Evolutionary conservation across 2,329 filamentous ascomycete genomes (phyloP).

Genomic region (Pleurostoma richardsiae): DNA sequence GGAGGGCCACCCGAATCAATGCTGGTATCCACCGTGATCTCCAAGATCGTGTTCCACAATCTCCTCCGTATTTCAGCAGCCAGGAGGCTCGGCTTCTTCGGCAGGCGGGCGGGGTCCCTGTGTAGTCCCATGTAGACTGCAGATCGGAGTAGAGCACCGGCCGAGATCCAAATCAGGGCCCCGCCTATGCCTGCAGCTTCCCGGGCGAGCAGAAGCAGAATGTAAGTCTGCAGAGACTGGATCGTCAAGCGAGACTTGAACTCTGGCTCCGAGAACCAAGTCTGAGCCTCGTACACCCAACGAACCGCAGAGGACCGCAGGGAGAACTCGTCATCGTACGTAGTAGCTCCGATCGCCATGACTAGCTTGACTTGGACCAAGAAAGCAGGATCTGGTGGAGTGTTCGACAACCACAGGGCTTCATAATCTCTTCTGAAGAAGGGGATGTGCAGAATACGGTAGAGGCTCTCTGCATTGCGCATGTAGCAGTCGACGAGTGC

Average conservation of each 20-base stretch:
- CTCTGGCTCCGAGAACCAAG: slow-evolving; percentile 47
- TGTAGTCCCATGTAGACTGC: slow-evolving; percentile 48
- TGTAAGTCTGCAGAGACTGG: slow-evolving; percentile 41
- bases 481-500: slow-evolving; percentile 44
- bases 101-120: slow-evolving; percentile 36
- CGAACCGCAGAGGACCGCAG: slow-evolving; percentile 41
- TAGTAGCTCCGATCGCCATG: slow-evolving; percentile 48
- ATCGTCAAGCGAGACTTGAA: slow-evolving; percentile 47
- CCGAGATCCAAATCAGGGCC: slow-evolving; percentile 42
- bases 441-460: slow-evolving; percentile 47
- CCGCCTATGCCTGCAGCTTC: slow-evolving; percentile 30
- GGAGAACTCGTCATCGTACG: slow-evolving; percentile 44
- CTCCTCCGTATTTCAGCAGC: slow-evolving; percentile 42
- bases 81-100: slow-evolving; percentile 21
- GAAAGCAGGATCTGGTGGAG: slow-evolving; percentile 33
- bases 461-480: slow-evolving; percentile 37
- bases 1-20: slow-evolving; percentile 40
- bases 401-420: slow-evolving; percentile 35
- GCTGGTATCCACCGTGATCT: slow-evolving; percentile 39
- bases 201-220: slow-evolving; percentile 37
- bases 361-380: slow-evolving; percentile 53
- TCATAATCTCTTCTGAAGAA: slow-evolving; percentile 44
- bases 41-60: slow-evolving; percentile 48
- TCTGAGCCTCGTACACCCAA: slow-evolving; percentile 54
- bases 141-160: slow-evolving; percentile 35